phyloP scores from a whole-genome alignment of 805 yeast genomes.

The Kodamaea neixiangensis region DNA sequence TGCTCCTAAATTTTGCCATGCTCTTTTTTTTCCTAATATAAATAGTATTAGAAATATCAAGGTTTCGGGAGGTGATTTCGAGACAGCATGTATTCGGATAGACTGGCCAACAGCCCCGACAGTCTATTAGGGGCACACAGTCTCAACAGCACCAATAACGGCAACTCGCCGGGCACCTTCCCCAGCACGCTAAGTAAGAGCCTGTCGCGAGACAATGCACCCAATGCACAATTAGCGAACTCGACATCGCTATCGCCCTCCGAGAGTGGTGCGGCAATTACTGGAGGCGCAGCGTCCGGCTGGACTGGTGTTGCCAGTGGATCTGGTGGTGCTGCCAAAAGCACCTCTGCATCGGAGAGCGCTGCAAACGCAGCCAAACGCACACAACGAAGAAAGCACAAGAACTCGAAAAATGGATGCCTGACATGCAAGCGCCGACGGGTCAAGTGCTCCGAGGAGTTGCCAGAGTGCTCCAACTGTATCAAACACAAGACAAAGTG shows the following conservation, averaged over 20 bases:
- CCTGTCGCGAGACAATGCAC: background rate
- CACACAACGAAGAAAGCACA: conserved; percentile 23
- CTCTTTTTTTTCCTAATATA: background rate
- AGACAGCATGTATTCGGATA: conserved; percentile 5
- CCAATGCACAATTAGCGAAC: background rate
- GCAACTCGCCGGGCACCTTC: background rate
- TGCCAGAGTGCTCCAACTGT: conserved; percentile 43
- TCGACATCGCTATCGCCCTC: background rate
- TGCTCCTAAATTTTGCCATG: background rate
- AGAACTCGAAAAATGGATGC: conserved; percentile 45
- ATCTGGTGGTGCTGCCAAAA: background rate
- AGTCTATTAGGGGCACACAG: background rate
- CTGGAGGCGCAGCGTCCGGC: background rate
- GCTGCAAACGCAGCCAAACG: conserved; percentile 11
- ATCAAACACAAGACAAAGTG: conserved; percentile 41
- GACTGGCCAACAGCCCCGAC: conserved; percentile 6
- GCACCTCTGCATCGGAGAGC: background rate
- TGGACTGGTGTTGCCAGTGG: background rate
- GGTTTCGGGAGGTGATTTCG: background rate
- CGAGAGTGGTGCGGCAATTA: background rate
- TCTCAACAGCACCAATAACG: background rate
- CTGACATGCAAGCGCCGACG: conserved; percentile 50
- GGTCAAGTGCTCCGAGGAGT: conserved; percentile 49
- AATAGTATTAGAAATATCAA: background rate
- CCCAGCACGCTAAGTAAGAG: background rate